Base-by-base conservation (phyloP, 768 basidiomycete species). In the Trametes cubensis region DNA sequence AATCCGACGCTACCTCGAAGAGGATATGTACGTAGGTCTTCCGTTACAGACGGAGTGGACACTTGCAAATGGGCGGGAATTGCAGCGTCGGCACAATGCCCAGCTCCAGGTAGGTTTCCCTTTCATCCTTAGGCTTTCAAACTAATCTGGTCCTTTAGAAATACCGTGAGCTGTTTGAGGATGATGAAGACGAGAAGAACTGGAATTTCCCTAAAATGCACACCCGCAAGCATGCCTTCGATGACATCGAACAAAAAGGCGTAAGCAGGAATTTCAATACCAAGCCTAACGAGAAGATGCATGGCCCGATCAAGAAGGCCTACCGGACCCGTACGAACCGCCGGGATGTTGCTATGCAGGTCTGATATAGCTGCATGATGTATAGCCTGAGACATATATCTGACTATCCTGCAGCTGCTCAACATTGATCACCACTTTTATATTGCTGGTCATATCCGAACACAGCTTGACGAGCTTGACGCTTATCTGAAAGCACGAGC, bases 161-260 rank as follows among this genome's bases (percentile, higher is more conserved):
- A 45, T 45, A 45, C 48, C 1, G 6, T 20, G 23, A 34, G 34
- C 20, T 48, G 20, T 21, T 23, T 8, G 34, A 6, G 21, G n/a
- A 38, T 25, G 18, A 58, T 48, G 21, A 21, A 18, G 28, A 47
- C 8, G 3, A 18, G 0, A 65, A 65, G 25, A 39, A 63, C 20
- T 68, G 67, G 64, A 58, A 66, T 17, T 66, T 58, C 47, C 61
- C 61, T 0, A 68, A 68, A 38, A 21, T 25, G 0, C 64, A 63
- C 25, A 26, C 21, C 13, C 34, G 39, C 18, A 0, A 26, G 11
- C 67, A 68, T 54, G 40, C 26, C 8, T 48, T 42, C 13, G n/a
- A 42, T 17, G 64, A 68, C 28, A 66, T 68, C 6, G 15, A 18
- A 21, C 56, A 26, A 4, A 68, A 68, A 23, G 67, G 67, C 0